These are phyloP conservation scores for Phaeophleospora eucalypticola DNA, from an alignment of 2,329 filamentous ascomycete species.

Conservation along the genomic window DNA sequence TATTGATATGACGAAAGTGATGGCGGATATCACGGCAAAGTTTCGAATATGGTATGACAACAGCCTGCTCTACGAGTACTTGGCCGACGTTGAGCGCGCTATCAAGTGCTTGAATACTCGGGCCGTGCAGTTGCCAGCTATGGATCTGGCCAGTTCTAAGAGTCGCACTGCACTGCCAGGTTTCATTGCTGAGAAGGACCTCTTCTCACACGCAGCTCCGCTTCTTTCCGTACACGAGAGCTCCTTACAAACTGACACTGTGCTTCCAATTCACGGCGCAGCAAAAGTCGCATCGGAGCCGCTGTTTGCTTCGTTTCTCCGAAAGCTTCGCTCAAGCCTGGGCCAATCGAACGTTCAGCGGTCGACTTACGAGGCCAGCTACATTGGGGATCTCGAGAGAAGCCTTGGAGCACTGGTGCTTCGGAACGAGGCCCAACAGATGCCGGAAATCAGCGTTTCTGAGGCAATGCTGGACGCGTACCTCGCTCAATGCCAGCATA, in stretches of 20 bases:
- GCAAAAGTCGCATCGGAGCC: neutral
- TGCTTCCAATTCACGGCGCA: neutral
- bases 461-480: neutral
- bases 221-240: neutral
- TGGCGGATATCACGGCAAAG: conserved; percentile 4
- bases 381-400: conserved; percentile 2
- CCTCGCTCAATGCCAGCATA: neutral
- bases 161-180: neutral
- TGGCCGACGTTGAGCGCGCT: conserved; percentile 6
- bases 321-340: neutral
- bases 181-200: conserved; percentile 4
- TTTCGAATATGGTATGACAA: conserved; percentile 22
- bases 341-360: neutral
- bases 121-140: neutral
- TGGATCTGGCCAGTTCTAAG: neutral
- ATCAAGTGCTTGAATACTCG: neutral
- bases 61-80: conserved; percentile 10
- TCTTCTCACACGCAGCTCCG: conserved; percentile 6
- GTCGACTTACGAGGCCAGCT: neutral
- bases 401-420: conserved; percentile 2
- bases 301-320: neutral
- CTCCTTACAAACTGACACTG: neutral
- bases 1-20: conserved; percentile 11
- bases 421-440: neutral
- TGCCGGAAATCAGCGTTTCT: too few species aligned